phyloP scores from a whole-genome alignment of 1,284 basidiomycete genomes.

The Ustilago esculenta region DNA sequence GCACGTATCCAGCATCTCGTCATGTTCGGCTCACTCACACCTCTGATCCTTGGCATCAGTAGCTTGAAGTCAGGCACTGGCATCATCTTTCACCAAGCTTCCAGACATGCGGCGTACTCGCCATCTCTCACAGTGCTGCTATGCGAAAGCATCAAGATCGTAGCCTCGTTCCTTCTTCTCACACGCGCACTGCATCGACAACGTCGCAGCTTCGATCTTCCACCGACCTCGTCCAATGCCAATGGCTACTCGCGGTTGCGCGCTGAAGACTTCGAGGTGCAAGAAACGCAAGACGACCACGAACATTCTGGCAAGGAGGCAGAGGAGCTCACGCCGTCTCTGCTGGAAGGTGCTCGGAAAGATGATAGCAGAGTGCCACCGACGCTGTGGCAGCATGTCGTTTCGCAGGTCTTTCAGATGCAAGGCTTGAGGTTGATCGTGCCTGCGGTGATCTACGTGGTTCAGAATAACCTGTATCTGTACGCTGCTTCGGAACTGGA shows the following conservation, averaged over 20 bases:
- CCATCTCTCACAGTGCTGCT: conserved; percentile 22
- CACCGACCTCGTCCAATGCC: neutral
- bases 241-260: conserved; percentile 5
- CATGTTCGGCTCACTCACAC: conserved; percentile 24
- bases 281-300: neutral
- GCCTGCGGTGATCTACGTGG: conserved; percentile 36
- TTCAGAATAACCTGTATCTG: conserved; percentile 36
- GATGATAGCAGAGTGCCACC: neutral
- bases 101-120: conserved; percentile 23
- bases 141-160: conserved; percentile 27
- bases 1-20: too few species aligned
- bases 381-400: conserved; percentile 9
- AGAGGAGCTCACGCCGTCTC: neutral
- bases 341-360: neutral
- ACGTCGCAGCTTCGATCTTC: neutral
- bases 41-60: conserved; percentile 15
- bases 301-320: neutral
- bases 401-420: conserved; percentile 10
- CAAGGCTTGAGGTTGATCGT: conserved; percentile 17
- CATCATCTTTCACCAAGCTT: conserved; percentile 27
- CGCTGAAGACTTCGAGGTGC: conserved; percentile 10
- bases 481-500: conserved; percentile 27
- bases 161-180: conserved; percentile 7
- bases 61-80: conserved; percentile 12
- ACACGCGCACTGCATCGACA: conserved; percentile 11